These are phyloP conservation scores for Hymenoscyphus albidus DNA, from an alignment of 2,329 filamentous ascomycete species.

Conservation along the genomic window DNA sequence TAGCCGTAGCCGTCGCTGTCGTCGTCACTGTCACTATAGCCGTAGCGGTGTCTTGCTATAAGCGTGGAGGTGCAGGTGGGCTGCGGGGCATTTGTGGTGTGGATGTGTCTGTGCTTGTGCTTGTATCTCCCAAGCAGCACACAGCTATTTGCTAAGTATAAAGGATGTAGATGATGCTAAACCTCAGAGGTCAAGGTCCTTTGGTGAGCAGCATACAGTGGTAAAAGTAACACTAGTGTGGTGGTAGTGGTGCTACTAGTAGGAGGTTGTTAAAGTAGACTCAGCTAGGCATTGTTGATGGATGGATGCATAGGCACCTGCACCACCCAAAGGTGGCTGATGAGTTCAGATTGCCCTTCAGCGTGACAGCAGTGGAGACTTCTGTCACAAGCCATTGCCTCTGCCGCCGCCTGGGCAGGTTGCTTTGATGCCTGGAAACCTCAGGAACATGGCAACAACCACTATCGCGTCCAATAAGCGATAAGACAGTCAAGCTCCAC, in stretches of 20 bases:
- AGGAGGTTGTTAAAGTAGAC: too few relatives aligned
- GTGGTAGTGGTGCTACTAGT: too few relatives aligned
- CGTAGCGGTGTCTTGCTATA: neutral
- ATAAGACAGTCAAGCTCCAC: neutral
- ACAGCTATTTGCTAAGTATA: too few relatives aligned
- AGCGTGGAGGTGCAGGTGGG: neutral
- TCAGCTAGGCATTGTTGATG: too few relatives aligned
- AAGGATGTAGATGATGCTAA: too few relatives aligned
- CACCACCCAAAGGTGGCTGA: neutral
- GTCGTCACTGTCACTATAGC: too few relatives aligned
- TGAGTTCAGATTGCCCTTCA: neutral
- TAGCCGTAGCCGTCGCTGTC: neutral
- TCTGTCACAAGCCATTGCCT: neutral
- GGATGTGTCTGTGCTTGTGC: neutral
- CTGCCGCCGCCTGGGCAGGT: neutral
- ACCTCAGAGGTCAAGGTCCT: neutral
- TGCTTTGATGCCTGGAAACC: too few relatives aligned
- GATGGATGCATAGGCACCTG: neutral
- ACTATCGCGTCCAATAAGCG: neutral
- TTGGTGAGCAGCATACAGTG: neutral
- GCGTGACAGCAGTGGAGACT: neutral
- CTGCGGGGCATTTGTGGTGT: neutral
- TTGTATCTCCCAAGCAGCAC: neutral
- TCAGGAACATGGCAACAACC: too few relatives aligned
- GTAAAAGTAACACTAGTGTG: neutral